Evolutionary conservation across 139 green algal species (phyloP).

Genomic region (Ettlia oleoabundans): DNA sequence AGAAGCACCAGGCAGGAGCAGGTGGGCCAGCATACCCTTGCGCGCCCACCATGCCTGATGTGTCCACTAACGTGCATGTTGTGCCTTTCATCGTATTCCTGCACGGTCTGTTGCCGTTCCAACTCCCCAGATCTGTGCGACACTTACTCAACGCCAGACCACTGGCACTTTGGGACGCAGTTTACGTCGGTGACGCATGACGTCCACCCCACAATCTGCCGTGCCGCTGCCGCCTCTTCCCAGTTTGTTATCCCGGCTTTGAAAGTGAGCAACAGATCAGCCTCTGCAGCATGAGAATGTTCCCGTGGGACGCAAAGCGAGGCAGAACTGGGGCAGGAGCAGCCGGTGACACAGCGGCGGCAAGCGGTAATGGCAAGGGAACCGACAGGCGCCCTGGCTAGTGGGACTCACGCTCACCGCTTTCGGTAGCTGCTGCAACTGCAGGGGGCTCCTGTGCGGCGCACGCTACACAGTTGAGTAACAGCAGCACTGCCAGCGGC

Average conservation of each 20-base stretch:
- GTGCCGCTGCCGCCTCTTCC: constrained; percentile 9
- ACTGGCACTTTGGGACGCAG: constrained; percentile 6
- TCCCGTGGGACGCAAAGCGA: neutral
- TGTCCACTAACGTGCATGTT: too few relatives aligned
- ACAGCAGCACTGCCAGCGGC: too few relatives aligned
- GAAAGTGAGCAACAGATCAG: constrained; percentile 4
- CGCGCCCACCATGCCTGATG: too few relatives aligned
- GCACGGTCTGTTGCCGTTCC: too few relatives aligned
- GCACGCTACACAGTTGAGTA: too few relatives aligned
- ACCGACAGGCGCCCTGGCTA: too few relatives aligned
- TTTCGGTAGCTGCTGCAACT: too few relatives aligned
- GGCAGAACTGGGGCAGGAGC: too few relatives aligned
- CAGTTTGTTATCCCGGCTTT: constrained; percentile 11
- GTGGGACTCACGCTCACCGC: too few relatives aligned
- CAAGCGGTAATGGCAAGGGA: too few relatives aligned
- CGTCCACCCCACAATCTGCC: neutral
- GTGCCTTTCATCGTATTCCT: too few relatives aligned
- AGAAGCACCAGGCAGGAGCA: neutral
- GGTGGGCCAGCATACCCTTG: neutral
- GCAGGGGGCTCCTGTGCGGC: too few relatives aligned
- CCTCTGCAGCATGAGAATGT: constrained; percentile 8
- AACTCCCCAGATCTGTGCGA: neutral
- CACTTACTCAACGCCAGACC: constrained; percentile 21
- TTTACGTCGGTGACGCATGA: neutral
- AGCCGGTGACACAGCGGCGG: neutral